Evolutionary conservation across 352 stramenopile genomes (phyloP).

Genomic region (Aphanomyces euteiches): DNA sequence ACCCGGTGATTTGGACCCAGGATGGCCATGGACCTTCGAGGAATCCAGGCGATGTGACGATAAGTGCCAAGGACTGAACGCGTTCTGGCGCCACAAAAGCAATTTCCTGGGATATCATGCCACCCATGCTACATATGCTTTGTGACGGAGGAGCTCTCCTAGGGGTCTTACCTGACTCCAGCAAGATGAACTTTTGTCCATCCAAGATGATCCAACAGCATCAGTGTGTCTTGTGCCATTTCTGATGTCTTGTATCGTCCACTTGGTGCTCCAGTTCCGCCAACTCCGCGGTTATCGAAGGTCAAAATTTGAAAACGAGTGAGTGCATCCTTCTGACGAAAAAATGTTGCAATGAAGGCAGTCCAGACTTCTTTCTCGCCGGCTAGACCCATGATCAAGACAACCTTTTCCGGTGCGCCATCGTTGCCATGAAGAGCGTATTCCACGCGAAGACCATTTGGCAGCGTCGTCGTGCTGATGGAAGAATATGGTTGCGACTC

Average conservation of each 20-base stretch:
- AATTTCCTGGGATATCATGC: slow-evolving; percentile 29
- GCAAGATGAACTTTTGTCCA: slow-evolving; percentile 47
- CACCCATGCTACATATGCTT: slow-evolving; percentile 23
- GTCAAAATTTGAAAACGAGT: slow-evolving; percentile 46
- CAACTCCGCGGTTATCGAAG: slow-evolving; percentile 58
- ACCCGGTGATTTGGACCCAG: slow-evolving; percentile 3
- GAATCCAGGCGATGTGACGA: slow-evolving; percentile 33
- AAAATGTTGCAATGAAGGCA: slow-evolving; percentile 44
- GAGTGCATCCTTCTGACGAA: slow-evolving; percentile 35
- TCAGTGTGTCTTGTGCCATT: slow-evolving; percentile 55
- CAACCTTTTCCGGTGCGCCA: slow-evolving; percentile 37
- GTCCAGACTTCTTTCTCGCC: slow-evolving; percentile 56
- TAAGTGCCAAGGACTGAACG: slow-evolving; percentile 14
- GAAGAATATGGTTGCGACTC: not conserved
- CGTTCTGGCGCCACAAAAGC: not conserved
- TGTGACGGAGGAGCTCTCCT: not conserved
- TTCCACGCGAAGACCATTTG: slow-evolving; percentile 44
- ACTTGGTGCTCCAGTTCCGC: slow-evolving; percentile 42
- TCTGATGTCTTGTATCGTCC: slow-evolving; percentile 50
- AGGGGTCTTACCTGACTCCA: slow-evolving; percentile 37
- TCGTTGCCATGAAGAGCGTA: slow-evolving; percentile 43
- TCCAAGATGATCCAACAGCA: slow-evolving; percentile 55
- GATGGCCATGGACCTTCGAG: slow-evolving; percentile 5
- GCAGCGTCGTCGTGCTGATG: not conserved
- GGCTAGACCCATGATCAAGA: slow-evolving; percentile 56